phyloP scores from a whole-genome alignment of 768 basidiomycete species.

The Nevesoporus exiguus region DNA sequence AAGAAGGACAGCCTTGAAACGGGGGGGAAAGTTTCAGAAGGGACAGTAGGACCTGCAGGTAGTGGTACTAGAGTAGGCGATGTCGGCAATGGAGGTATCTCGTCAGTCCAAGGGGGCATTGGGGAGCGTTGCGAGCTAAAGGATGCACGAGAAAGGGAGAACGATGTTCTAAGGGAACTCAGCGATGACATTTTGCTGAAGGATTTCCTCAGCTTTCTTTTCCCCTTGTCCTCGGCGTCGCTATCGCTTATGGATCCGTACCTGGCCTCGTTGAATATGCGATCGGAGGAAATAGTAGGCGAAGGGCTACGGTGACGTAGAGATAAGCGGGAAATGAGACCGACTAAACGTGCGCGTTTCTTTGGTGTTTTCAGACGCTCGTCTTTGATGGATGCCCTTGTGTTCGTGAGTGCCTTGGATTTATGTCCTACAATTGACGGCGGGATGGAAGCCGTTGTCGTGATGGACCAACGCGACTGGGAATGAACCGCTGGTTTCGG shows the following conservation, averaged over 20 bases:
- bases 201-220: slow-evolving; percentile 15
- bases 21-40: slow-evolving; percentile 3
- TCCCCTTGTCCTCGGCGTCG: slow-evolving; percentile 17
- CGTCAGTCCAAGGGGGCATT: slow-evolving; percentile 14
- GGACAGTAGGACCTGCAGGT: background rate
- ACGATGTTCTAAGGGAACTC: slow-evolving; percentile 29
- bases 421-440: slow-evolving; percentile 15
- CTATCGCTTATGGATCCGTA: slow-evolving; percentile 21
- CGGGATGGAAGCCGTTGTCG: slow-evolving; percentile 29
- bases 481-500: background rate
- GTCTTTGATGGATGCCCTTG: slow-evolving; percentile 10
- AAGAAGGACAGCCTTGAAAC: slow-evolving; percentile 12
- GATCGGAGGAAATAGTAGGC: background rate
- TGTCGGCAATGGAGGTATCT: slow-evolving; percentile 27
- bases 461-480: slow-evolving; percentile 30
- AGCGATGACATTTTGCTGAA: slow-evolving; percentile 30
- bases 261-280: slow-evolving; percentile 6
- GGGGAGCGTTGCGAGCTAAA: slow-evolving; percentile 27
- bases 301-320: slow-evolving; percentile 23
- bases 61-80: slow-evolving; percentile 21
- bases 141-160: slow-evolving; percentile 29
- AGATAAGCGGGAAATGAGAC: slow-evolving; percentile 30
- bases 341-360: slow-evolving; percentile 31
- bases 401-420: background rate
- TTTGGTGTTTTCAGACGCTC: slow-evolving; percentile 23